A percentile compares a stretch with the other conserved stretches of the same genome.
phyloP scores from a whole-genome alignment of 2,329 filamentous ascomycete species.

The Paecilomyces variotii region DNA sequence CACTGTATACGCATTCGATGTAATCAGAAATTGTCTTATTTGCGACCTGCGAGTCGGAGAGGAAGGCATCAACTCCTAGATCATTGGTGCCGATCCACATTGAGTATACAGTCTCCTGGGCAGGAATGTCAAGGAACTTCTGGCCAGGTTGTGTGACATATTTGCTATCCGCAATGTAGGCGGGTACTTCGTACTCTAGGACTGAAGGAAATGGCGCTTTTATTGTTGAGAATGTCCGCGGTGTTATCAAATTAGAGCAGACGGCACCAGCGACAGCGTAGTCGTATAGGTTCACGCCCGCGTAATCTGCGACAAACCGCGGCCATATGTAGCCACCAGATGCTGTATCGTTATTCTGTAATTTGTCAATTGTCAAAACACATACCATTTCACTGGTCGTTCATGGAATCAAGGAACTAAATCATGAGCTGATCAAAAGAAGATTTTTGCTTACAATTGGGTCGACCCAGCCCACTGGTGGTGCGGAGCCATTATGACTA shows the following conservation, averaged over 20 bases:
- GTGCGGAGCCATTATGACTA: slow-evolving; percentile 49
- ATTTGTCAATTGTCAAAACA: not conserved
- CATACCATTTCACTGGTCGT: not conserved
- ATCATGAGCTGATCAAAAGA: not conserved
- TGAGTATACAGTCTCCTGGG: slow-evolving; percentile 60
- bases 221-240: slow-evolving; percentile 46
- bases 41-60: slow-evolving; percentile 54
- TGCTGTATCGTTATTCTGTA: slow-evolving; percentile 44
- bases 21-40: slow-evolving; percentile 58
- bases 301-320: slow-evolving; percentile 55
- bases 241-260: slow-evolving; percentile 61
- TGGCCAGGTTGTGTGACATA: slow-evolving; percentile 7
- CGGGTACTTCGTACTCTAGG: slow-evolving; percentile 51
- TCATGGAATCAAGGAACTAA: not conserved
- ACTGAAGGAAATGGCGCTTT: slow-evolving; percentile 54
- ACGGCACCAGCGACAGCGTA: slow-evolving; percentile 67
- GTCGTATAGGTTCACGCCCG: slow-evolving; percentile 47
- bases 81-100: slow-evolving; percentile 82
- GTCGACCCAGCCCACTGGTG: slow-evolving; percentile 53
- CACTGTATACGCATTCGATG: slow-evolving; percentile 58
- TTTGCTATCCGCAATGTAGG: slow-evolving; percentile 21
- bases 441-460: slow-evolving; percentile 30
- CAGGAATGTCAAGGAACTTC: slow-evolving; percentile 33
- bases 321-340: slow-evolving; percentile 63
- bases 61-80: slow-evolving; percentile 56